A percentile compares a stretch with the other conserved stretches of the same genome.
phyloP scores from a whole-genome alignment of 305 asterid genomes.

The Solanum hybrid region DNA sequence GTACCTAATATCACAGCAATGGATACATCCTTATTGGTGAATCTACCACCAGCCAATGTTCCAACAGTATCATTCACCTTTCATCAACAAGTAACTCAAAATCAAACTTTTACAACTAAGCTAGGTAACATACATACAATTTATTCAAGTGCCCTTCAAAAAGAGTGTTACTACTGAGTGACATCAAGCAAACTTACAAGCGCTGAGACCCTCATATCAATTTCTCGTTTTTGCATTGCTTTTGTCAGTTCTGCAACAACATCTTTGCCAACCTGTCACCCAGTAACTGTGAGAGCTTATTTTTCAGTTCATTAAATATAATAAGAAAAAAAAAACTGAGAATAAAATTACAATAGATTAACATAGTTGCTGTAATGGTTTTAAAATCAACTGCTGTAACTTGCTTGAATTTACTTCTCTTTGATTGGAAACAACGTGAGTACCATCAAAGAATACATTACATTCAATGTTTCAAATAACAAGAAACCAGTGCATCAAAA shows the following conservation, averaged over 20 bases:
- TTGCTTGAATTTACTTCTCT: not conserved
- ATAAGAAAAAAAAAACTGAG: not conserved
- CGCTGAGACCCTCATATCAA: slow-evolving; percentile 62
- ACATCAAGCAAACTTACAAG: slow-evolving; percentile 29
- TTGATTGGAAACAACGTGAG: not conserved
- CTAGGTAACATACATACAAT: not conserved
- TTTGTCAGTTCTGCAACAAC: slow-evolving; percentile 51
- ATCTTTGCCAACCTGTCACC: slow-evolving; percentile 59
- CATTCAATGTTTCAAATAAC: not conserved
- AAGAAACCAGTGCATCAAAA: not conserved
- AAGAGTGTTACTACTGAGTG: not conserved
- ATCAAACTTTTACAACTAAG: not conserved
- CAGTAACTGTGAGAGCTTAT: not conserved
- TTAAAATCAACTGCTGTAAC: not conserved
- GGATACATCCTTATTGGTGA: slow-evolving; percentile 37
- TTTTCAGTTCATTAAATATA: not conserved
- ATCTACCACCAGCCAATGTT: slow-evolving; percentile 71
- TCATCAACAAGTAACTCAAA: slow-evolving; percentile 8
- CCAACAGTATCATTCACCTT: slow-evolving; percentile 77
- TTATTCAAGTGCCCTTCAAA: not conserved
- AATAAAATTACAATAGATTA: not conserved
- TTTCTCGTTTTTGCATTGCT: slow-evolving; percentile 53
- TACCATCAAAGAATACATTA: not conserved
- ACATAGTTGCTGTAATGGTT: not conserved
- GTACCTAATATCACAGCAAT: slow-evolving; percentile 65